Conservation (phyloP, 805 yeast genomes). For the Metschnikowia peoriensis region DNA sequence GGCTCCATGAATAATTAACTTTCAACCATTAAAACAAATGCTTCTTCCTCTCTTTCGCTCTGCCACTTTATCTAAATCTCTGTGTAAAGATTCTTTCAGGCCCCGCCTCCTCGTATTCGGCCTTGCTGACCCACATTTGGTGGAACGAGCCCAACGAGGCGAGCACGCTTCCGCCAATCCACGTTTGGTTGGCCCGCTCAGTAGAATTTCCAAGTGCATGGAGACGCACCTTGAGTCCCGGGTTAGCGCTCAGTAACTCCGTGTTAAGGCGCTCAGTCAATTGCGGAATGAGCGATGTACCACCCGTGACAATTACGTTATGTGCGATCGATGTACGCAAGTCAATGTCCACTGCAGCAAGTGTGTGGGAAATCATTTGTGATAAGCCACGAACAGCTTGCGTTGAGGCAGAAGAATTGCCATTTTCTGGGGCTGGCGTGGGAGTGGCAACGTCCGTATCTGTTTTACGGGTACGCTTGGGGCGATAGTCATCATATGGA, state of each 20-base stretch:
- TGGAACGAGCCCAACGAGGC: constrained; percentile 92
- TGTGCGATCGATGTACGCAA: constrained; percentile 83
- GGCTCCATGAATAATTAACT: too few relatives aligned
- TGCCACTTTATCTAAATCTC: constrained; percentile 61
- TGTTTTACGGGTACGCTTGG: constrained; percentile 58
- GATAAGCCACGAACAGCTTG: constrained; percentile 49
- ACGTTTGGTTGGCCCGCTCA: constrained; percentile 78
- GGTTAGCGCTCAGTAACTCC: constrained; percentile 68
- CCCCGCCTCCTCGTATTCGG: constrained; percentile 87
- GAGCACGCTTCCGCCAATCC: constrained; percentile 91
- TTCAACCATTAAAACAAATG: too few relatives aligned
- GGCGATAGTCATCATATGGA: constrained; percentile 64
- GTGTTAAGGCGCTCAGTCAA: constrained; percentile 70
- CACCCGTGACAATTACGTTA: constrained; percentile 85
- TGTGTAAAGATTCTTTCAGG: constrained; percentile 74
- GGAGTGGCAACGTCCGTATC: constrained; percentile 35
- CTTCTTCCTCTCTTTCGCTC: background rate
- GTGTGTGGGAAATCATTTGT: constrained; percentile 55
- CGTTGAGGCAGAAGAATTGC: constrained; percentile 6
- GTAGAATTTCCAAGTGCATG: constrained; percentile 75
- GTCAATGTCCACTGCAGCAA: constrained; percentile 70
- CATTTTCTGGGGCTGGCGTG: constrained; percentile 18
- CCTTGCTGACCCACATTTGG: constrained; percentile 88
- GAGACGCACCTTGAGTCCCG: constrained; percentile 81
- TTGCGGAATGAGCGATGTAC: constrained; percentile 77